Evolutionary conservation across 306 rosid species (phyloP).

Genomic region (Hippophae rhamnoides): DNA sequence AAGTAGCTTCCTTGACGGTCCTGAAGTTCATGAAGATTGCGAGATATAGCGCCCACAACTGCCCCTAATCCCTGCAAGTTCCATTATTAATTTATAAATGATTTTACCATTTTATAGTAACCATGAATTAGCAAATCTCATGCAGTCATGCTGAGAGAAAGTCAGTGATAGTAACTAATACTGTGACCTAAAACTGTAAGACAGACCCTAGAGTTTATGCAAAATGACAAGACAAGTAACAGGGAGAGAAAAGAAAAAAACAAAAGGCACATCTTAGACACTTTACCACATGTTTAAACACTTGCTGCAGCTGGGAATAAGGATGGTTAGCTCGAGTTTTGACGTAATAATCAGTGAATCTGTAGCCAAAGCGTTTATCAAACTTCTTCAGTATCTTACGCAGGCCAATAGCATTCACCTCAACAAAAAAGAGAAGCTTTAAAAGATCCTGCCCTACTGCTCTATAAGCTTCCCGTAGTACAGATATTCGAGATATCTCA

Average conservation of each 20-base stretch:
- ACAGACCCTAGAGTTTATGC: neutral
- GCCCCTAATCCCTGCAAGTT: conserved; percentile 79
- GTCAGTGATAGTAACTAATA: neutral
- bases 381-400: conserved; percentile 97
- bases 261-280: conserved; percentile 18
- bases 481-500: conserved; percentile 58
- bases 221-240: neutral
- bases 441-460: conserved; percentile 71
- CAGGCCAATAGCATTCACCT: conserved; percentile 89
- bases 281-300: conserved; percentile 97
- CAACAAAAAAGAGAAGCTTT: conserved; percentile 78
- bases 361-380: conserved; percentile 88
- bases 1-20: conserved; percentile 94
- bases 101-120: conserved; percentile 8
- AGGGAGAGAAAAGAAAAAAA: neutral
- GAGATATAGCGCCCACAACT: conserved; percentile 96
- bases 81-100: conserved; percentile 19
- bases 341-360: conserved; percentile 87
- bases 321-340: conserved; percentile 98
- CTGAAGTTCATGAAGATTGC: conserved; percentile 97
- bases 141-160: neutral
- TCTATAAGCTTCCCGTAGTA: conserved; percentile 75
- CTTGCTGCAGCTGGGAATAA: conserved; percentile 97
- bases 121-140: conserved; percentile 1
- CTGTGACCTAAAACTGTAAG: conserved; percentile 1